Evolutionary conservation across 495 filamentous ascomycete species (phyloP), one percentile per base, ranked within the genome.

Genomic region (Penicillium robsamsonii): DNA sequence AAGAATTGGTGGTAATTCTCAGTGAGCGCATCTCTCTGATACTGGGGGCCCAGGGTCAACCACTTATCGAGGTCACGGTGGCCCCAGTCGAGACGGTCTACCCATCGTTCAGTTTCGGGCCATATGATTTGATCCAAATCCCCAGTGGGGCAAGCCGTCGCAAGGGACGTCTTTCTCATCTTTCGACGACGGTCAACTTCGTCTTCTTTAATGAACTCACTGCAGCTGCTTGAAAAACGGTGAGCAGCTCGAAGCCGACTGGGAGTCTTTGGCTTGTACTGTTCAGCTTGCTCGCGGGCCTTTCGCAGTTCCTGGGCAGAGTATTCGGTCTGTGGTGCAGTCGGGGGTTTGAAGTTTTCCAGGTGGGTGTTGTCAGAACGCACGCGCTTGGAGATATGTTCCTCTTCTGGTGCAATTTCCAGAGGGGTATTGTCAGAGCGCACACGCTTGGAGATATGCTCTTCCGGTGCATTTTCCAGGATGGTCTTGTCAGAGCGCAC

Each of bases 201-300:
- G 8, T 18, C 24, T 1, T 17, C 27, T 5, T 17, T 8, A 17
- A 29, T 10, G 10, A 4, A 5, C n/a, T n/a, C 13, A 25, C 2
- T 18, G 40, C 31, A 49, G 35, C 61, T 58, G 44, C 62, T 71
- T 0, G 75, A 70, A 18, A 73, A 70, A 1, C 69, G 72, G 47
- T 69, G 70, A 13, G 70, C 55, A 46, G 72, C 70, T 35, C 76
- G 75, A 47, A 80, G 72, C 7, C 74, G 70, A 56, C 77, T 80
- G 1, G 75, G 74, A 7, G 71, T 76, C 58, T 79, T 79, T 0
- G 77, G 77, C 40, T 75, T 77, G 63, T 77, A 73, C 31, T 70
- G 72, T 50, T 76, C 67, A 3, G 75, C 76, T 25, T 69, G 68
- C 17, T 64, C 65, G 25, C 76, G 74, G 37, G 62, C 71, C 24